Evolutionary conservation across 2,329 filamentous ascomycete species (phyloP).

Genomic region (Alternaria sp.): DNA sequence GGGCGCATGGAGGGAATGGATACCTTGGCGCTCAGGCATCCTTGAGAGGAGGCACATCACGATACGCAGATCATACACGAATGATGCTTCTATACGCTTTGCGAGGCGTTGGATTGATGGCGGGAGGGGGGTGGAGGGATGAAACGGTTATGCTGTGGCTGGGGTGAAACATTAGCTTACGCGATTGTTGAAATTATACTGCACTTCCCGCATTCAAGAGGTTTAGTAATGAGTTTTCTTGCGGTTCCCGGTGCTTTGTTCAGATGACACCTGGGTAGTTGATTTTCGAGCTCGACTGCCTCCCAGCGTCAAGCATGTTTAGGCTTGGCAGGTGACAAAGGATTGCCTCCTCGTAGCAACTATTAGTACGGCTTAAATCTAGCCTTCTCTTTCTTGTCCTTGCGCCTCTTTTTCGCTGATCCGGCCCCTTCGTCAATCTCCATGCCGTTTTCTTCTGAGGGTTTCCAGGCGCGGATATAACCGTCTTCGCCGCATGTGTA

Average conservation of each 20-base stretch:
- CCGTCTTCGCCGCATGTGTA: slow-evolving; percentile 62
- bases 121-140: slow-evolving; percentile 7
- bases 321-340: neutral
- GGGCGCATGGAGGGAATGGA: slow-evolving; percentile 15
- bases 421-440: slow-evolving; percentile 37
- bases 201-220: neutral
- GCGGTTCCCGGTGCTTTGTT: neutral
- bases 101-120: slow-evolving; percentile 8
- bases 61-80: slow-evolving; percentile 31
- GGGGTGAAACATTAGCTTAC: slow-evolving; percentile 19
- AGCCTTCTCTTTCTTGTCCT: slow-evolving; percentile 45
- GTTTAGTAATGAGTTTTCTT: neutral
- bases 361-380: slow-evolving; percentile 46
- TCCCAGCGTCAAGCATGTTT: neutral
- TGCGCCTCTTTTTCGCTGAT: slow-evolving; percentile 34
- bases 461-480: slow-evolving; percentile 55
- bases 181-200: neutral
- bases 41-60: slow-evolving; percentile 10
- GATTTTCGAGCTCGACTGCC: too few relatives aligned
- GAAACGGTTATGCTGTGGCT: slow-evolving; percentile 19
- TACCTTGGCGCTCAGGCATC: slow-evolving; percentile 7
- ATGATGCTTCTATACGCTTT: slow-evolving; percentile 1
- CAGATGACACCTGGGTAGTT: neutral
- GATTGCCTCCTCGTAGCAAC: too few relatives aligned
- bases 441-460: slow-evolving; percentile 32